phyloP scores from a whole-genome alignment of 2,329 filamentous ascomycete species.

The Fusarium albosuccineum region DNA sequence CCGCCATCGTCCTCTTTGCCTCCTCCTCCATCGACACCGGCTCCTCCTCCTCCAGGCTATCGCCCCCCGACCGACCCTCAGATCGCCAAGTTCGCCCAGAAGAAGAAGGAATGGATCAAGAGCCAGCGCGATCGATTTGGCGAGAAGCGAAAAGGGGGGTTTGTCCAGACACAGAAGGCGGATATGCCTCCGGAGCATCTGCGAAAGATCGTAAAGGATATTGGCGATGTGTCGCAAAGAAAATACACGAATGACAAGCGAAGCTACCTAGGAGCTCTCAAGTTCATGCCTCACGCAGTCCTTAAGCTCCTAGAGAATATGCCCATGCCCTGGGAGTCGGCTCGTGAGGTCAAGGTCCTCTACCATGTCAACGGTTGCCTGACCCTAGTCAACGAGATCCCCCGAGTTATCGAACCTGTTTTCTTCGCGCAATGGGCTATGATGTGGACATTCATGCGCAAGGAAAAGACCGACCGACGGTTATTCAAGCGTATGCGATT shows the following conservation, averaged over 20 bases:
- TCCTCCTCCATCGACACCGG: constrained; percentile 66
- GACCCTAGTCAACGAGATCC: constrained; percentile 96
- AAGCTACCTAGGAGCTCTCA: constrained; percentile 95
- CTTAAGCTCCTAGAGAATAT: constrained; percentile 98
- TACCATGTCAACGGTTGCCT: constrained; percentile 99
- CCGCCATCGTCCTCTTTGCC: constrained; percentile 68
- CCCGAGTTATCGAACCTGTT: constrained; percentile 95
- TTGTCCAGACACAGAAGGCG: constrained; percentile 97
- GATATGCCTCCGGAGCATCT: constrained; percentile 99
- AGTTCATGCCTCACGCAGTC: constrained; percentile 99
- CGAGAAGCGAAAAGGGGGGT: constrained; percentile 96
- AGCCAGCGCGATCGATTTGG: constrained; percentile 92
- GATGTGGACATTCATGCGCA: constrained; percentile 99
- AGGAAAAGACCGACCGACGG: constrained; percentile 95
- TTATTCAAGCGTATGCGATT: constrained; percentile 99
- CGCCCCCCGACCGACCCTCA: constrained; percentile 84
- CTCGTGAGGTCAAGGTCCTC: constrained; percentile 95
- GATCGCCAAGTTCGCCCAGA: constrained; percentile 94
- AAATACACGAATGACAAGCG: constrained; percentile 99
- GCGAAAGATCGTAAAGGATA: constrained; percentile 98
- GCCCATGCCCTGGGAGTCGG: constrained; percentile 99
- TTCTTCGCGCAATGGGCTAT: constrained; percentile 99
- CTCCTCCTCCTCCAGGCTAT: constrained; percentile 89
- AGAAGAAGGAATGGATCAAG: constrained; percentile 99
- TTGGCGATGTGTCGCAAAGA: constrained; percentile 98